Evolutionary conservation across 305 asterid genomes (phyloP), one percentile per base, ranked within the genome.

Genomic region (Fraxinus floribunda): DNA sequence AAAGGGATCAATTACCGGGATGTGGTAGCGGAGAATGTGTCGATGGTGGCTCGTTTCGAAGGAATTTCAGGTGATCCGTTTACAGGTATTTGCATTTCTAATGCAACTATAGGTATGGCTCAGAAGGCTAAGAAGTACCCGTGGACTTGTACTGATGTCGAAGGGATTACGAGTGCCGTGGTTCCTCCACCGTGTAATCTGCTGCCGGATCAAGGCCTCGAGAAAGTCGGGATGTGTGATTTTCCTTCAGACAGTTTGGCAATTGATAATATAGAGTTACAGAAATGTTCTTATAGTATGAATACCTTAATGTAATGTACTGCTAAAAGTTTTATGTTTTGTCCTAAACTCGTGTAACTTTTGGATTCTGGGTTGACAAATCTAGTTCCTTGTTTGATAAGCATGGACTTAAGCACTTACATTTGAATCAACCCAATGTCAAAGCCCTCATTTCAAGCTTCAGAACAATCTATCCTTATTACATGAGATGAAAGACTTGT

Each of bases 21-120:
- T 62, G 94, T 89, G 79, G 87, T 86, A 79, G 92, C 91, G 0
- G 88, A 86, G 57, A 81, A 89, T 22, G 91, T 85, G 44, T 35
- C 88, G 9, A 85, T 84, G 90, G 91, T 87, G 0, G 92, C 79
- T 3, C 83, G 85, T 44, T 83, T 93, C 55, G 94, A 92, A 85
- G 98, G 97, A 57, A 93, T 94, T 10, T 82, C 97, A 0, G 97
- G 97, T 1, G 92, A 93, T 82, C 88, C 95, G 0, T 94, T 94
- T 84, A 94, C 91, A 0, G 93, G 93, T 20, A 92, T 94, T 15
- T 93, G 98, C 86, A 86, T 94, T 75, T 93, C 97, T 1, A 94
- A 94, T 82, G 93, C 90, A 29, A 93, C 93, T 0, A 93, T 94
- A 35, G 85, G 87, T 34, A 41, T 94, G 93, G 91, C 93, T 0